These are phyloP conservation scores for Stellera chamaejasme DNA, from an alignment of 345 rosid genomes.

Conservation along the genomic window DNA sequence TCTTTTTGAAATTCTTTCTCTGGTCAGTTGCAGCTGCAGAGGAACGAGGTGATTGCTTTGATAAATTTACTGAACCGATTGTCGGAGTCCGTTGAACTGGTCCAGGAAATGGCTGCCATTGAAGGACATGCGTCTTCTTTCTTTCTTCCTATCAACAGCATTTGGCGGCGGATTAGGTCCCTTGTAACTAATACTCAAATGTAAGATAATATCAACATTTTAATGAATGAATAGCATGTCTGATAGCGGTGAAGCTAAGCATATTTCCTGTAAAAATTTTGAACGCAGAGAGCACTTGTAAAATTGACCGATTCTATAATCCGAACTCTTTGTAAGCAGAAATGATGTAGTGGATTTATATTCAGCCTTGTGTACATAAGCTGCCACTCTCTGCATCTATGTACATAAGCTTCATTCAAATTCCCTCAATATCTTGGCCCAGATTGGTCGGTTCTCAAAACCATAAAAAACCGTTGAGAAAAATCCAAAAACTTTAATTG, in stretches of 20 bases:
- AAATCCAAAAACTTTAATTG: too few relatives aligned
- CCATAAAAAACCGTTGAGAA: too few relatives aligned
- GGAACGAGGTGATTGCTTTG: constrained; percentile 17
- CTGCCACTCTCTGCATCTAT: too few relatives aligned
- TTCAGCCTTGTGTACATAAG: too few relatives aligned
- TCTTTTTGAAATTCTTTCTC: neutral
- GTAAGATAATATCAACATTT: neutral
- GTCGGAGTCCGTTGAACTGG: constrained; percentile 12
- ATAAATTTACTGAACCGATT: constrained; percentile 15
- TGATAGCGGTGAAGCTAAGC: neutral
- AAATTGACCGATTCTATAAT: neutral
- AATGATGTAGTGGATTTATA: too few relatives aligned
- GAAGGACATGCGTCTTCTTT: constrained; percentile 8
- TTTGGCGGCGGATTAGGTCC: neutral
- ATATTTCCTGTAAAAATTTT: neutral
- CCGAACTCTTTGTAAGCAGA: neutral
- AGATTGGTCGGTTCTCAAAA: too few relatives aligned
- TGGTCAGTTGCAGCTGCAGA: constrained; percentile 16
- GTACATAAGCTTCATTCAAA: too few relatives aligned
- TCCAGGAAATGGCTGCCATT: constrained; percentile 10
- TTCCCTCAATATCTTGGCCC: too few relatives aligned
- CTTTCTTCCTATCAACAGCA: neutral
- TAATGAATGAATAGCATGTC: neutral
- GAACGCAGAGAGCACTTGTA: constrained; percentile 1
- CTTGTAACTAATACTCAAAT: neutral